phyloP scores from a whole-genome alignment of 495 filamentous ascomycete species.

The Trypethelium eluteriae region DNA sequence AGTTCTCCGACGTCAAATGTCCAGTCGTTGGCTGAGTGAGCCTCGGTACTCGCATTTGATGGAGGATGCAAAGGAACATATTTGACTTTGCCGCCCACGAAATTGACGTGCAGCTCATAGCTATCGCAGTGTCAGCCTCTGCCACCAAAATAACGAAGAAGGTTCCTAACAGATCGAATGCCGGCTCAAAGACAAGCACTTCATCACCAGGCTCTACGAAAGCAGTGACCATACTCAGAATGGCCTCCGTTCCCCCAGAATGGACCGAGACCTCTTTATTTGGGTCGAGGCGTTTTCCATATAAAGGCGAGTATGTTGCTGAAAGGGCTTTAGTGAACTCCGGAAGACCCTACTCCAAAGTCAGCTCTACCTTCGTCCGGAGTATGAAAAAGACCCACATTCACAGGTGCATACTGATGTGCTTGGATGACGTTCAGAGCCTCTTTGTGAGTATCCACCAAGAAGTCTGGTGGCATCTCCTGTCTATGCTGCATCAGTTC shows the following conservation, averaged over 20 bases:
- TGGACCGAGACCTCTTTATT: slow-evolving; percentile 15
- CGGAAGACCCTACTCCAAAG: slow-evolving; percentile 13
- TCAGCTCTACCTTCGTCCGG: neutral
- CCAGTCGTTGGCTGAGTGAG: neutral
- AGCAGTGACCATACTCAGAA: slow-evolving; percentile 17
- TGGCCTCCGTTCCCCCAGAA: slow-evolving; percentile 14
- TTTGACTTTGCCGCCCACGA: neutral
- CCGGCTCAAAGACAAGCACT: slow-evolving; percentile 20
- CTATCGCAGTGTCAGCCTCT: neutral
- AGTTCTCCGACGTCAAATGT: slow-evolving; percentile 7
- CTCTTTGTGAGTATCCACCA: slow-evolving; percentile 17
- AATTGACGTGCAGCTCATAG: slow-evolving; percentile 10
- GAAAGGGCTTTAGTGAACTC: slow-evolving; percentile 14
- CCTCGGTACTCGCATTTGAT: neutral
- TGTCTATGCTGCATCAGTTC: neutral
- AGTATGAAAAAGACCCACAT: neutral
- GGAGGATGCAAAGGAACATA: slow-evolving; percentile 13
- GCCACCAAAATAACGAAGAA: neutral
- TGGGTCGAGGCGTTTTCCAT: slow-evolving; percentile 7
- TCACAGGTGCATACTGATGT: slow-evolving; percentile 18
- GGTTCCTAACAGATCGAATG: slow-evolving; percentile 14
- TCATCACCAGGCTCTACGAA: slow-evolving; percentile 23
- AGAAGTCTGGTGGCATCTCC: slow-evolving; percentile 14
- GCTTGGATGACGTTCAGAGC: slow-evolving; percentile 15
- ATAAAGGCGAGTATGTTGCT: slow-evolving; percentile 14